phyloP scores from a whole-genome alignment of 169 alveolate genomes.

The Blepharisma undulans region DNA sequence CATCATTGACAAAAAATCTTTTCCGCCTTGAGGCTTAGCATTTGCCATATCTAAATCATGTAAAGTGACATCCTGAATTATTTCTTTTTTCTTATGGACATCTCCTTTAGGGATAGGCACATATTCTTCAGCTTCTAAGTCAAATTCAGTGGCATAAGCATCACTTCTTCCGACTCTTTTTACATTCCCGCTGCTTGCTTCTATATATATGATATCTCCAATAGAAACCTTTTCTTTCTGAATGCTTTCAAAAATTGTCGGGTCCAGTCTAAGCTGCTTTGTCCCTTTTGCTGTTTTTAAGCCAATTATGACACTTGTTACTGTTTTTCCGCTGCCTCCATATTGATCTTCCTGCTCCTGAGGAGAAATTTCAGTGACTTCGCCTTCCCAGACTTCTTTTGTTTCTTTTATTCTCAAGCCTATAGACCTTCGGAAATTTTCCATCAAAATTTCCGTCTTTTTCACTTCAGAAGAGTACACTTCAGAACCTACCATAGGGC shows the following conservation, averaged over 20 bases:
- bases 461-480: conserved; percentile 98
- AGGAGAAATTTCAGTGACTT: conserved; percentile 94
- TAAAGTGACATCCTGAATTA: conserved; percentile 98
- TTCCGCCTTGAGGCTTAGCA: conserved; percentile 98
- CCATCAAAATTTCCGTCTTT: conserved; percentile 98
- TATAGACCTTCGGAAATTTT: conserved; percentile 98
- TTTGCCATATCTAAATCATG: conserved; percentile 99
- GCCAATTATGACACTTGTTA: conserved; percentile 94
- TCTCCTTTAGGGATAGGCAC: conserved; percentile 99
- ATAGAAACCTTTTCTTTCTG: conserved; percentile 95
- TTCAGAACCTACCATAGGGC: conserved; percentile 99
- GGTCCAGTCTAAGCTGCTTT: conserved; percentile 96
- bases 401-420: conserved; percentile 97
- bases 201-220: conserved; percentile 97
- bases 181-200: conserved; percentile 96
- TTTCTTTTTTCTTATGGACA: conserved; percentile 98
- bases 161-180: conserved; percentile 98
- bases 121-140: conserved; percentile 98
- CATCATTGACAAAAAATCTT: conserved; percentile 95
- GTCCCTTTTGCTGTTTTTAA: conserved; percentile 97
- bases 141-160: conserved; percentile 97
- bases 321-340: conserved; percentile 86
- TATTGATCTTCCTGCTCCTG: conserved; percentile 91
- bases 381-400: conserved; percentile 99
- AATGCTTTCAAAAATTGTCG: conserved; percentile 95